Base-by-base conservation (phyloP, 345 rosid species). In the Rhodamnia rubescens region DNA sequence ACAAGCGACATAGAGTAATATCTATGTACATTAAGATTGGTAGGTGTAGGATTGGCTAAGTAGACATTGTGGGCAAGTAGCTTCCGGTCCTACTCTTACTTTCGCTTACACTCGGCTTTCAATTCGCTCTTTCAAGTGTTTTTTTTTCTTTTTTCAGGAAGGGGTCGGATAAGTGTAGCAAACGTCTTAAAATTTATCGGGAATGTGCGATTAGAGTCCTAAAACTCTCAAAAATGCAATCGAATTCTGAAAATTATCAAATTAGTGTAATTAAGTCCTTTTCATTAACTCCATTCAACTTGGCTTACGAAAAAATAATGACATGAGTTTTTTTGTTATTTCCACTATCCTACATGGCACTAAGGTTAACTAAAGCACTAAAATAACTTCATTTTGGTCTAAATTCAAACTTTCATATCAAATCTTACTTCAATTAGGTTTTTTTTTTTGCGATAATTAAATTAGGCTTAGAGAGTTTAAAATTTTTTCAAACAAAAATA, bases 151-250 rank as follows among this genome's bases (percentile, higher is more conserved):
- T 3, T 16, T 9, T 9, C n/a, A n/a, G n/a, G n/a, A n/a, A n/a
- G n/a, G n/a, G n/a, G n/a, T n/a, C n/a, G n/a, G n/a, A n/a, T n/a
- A n/a, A n/a, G n/a, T n/a, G n/a, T n/a, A 18, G 20, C 7, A 1
- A 0, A 2, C 18, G 20, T 18, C 2, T 20, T 32, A 0, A 32
- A 32, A 69, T 2, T 2, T 32, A 2, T 32, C 0, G 2, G 2
- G 3, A 32, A 7, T 16, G 1, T 16, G 1, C 3, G 0, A 64
- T 64, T 4, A n/a, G 1, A 64, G 0, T 32, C 5, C 0, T 16
- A 8, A 2, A 64, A 4, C 0, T 64, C 16, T 32, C 0, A 4
- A 29, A 18, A 36, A 8, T 32, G 1, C 0, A 36, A 69, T 18
- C 0, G 0, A 10, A 9, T 69, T 9, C 7, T 36, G 4, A 29